A percentile compares a stretch with the other conserved stretches of the same genome.
phyloP scores from a whole-genome alignment of 2,329 filamentous ascomycete species.

The Colletotrichum limetticola region DNA sequence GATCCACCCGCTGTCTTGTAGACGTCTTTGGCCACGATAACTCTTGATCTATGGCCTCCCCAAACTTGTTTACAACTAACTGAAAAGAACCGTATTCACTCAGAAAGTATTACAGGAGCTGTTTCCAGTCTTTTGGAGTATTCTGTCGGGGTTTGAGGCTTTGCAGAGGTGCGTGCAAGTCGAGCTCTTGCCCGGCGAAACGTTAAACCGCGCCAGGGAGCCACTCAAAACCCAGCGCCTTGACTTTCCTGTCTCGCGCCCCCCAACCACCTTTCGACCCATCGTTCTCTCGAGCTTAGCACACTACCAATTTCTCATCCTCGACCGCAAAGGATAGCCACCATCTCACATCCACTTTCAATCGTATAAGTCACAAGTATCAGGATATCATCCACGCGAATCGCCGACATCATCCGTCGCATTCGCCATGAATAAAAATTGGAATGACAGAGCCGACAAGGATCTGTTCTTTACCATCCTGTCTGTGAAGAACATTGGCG shows the following conservation, averaged over 20 bases:
- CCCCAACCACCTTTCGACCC: constrained; percentile 4
- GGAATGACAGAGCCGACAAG: constrained; percentile 70
- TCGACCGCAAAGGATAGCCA: constrained; percentile 3
- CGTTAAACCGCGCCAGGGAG: constrained; percentile 20
- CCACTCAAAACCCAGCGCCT: constrained; percentile 25
- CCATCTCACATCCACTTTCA: constrained; percentile 18
- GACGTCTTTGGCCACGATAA: not conserved
- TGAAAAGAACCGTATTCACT: not conserved
- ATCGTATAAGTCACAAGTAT: constrained; percentile 21
- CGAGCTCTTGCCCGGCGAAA: constrained; percentile 7
- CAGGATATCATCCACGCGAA: constrained; percentile 20
- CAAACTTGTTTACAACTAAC: not conserved
- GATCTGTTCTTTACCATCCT: constrained; percentile 73
- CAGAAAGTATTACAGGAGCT: no score
- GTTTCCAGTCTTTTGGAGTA: no score
- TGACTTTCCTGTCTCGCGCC: not conserved
- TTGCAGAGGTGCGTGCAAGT: not conserved
- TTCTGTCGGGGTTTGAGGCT: not conserved
- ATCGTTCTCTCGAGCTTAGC: constrained; percentile 7
- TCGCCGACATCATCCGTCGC: constrained; percentile 28
- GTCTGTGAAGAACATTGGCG: constrained; percentile 70
- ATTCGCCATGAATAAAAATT: constrained; percentile 66
- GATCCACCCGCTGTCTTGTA: not conserved
- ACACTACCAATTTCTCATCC: constrained; percentile 20
- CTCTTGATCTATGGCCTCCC: not conserved